Base-by-base conservation (phyloP, 2,329 filamentous ascomycete genomes). In the Ciborinia camelliae region DNA sequence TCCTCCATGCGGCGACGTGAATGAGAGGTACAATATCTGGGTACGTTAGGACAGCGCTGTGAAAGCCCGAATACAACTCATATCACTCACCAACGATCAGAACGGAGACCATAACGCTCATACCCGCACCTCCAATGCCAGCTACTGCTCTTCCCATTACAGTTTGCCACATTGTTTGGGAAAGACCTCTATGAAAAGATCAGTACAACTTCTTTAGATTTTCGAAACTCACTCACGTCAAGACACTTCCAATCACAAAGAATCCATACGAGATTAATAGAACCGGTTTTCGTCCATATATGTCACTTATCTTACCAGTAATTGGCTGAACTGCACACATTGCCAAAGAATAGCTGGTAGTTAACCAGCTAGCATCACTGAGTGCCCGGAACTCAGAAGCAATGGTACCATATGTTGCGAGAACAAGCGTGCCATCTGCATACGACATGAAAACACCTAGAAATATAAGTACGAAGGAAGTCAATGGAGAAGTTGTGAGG, bases 281-380 rank as follows among this genome's bases (percentile, higher is more conserved):
- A 68, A 84, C 86, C 71, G 81, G 71, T 71, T 91, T 90, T 8
- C 89, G 82, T 18, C 88, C 87, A 69, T 90, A 90, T 48, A 91
- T 89, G 71, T 90, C 88, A 59, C 82, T 86, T 5, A 90, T 78
- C 70, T 88, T 89, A 54, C 89, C 89, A 69, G 89, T 92, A 0
- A 92, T 77, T 0, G 90, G 90, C 73, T 93, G 90, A 70, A 89
- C 91, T 28, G 87, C 87, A 3, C 89, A 90, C 60, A 91, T 77
- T 1, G 90, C 91, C 61, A 93, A 80, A 71, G 92, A 89, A 74
- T 93, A 90, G 12, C 82, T 84, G 68, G 57, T 65, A 23, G 84
- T 81, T 14, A 86, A 72, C 84, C 85, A 86, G 65, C 81, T 85
- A 4, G 84, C 86, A 60, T 83, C 80, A 20, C 79, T 80, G 5